Base-by-base conservation (phyloP, 2,329 filamentous ascomycete species). In the Blastomyces parvus region DNA sequence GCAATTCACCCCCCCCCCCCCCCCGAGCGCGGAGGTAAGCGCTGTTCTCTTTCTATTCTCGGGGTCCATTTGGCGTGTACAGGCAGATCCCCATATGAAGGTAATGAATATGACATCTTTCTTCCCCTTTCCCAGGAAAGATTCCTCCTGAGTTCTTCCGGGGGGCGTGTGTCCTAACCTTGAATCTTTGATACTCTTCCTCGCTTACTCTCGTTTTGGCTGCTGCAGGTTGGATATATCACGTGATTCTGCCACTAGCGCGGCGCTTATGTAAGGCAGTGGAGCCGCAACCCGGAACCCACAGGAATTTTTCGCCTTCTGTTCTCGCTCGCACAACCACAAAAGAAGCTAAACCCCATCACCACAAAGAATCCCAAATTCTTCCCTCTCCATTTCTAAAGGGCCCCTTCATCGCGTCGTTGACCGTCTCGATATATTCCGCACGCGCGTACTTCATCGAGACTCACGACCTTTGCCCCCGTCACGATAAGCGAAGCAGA, bases 231-330 rank as follows among this genome's bases (percentile, higher is more conserved):
- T 46, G 17, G 5, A 2, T 1, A 44, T 22, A 27, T 46, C 59
- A 61, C 33, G 59, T 61, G 59, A 42, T 22, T 11, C 1, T n/a
- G 3, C 1, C 3, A 6, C 36, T 58, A 58, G 33, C 38, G 25
- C 42, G 8, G 11, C n/a, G 59, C 59, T 61, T 46, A 61, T 33
- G 33, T 61, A 52, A 61, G 46, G 14, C 14, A 22, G 57, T 48
- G 40, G 57, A 59, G 13, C 50, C 36, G 55, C 57, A 56, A 52
- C 62, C 50, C 14, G 46, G 42, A 56, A 57, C 64, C 62, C 65
- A 66, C 65, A 67, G 60, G 60, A 66, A 66, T 65, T 65, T 66
- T 67, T 67, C 64, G 65, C 65, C 65, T 64, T 65, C 65, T 56
- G 60, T 64, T 62, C 48, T 25, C 2, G 44, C 30, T 64, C 62